Evolutionary conservation across 2,329 filamentous ascomycete species (phyloP), one percentile per base, ranked within the genome.

Genomic region (Endocalyx cinctus): DNA sequence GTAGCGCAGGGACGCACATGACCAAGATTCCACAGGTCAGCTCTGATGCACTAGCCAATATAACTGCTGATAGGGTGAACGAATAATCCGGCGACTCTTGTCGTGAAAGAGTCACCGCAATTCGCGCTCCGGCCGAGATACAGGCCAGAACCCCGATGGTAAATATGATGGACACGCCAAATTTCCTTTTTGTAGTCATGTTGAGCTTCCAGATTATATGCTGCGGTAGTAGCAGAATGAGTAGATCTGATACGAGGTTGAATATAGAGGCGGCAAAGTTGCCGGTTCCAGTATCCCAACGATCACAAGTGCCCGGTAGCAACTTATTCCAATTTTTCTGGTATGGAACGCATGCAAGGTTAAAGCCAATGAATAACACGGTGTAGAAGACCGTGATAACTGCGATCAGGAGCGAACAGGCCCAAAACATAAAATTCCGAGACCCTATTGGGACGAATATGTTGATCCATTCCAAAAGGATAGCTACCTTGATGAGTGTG

Each of bases 81-180:
- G 30, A 25, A 17, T 13, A 26, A 23, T 33, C 15, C 6, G 30
- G 10, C 6, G 20, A 26, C 13, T 15, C 12, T 12, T 4, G 18
- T 6, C 20, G 14, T 12, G 25, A 6, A 12, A 33, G 12, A 16
- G 30, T 11, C 7, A 13, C 5, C 13, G 13, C 13, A 15, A 33
- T 20, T n/a, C 30, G 30, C 7, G 19, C 6, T 13, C 17, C 16
- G 12, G 30, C 20, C 11, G 30, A 20, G 3, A 15, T 23, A 22
- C 20, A 26, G 11, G 20, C 30, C 5, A 25, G 13, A 8, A 33
- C n/a, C 8, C 20, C 30, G 11, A 33, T 25, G 12, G 30, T 12
- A 16, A 33, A 33, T 5, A 26, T 19, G 13, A 33, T n/a, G 12
- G 30, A 33, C 6, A 33, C 30, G 15, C 20, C 30, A 10, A 26